Evolutionary conservation across 2,329 filamentous ascomycete genomes (phyloP), one percentile per base, ranked within the genome.

Genomic region (Phoma sp.): DNA sequence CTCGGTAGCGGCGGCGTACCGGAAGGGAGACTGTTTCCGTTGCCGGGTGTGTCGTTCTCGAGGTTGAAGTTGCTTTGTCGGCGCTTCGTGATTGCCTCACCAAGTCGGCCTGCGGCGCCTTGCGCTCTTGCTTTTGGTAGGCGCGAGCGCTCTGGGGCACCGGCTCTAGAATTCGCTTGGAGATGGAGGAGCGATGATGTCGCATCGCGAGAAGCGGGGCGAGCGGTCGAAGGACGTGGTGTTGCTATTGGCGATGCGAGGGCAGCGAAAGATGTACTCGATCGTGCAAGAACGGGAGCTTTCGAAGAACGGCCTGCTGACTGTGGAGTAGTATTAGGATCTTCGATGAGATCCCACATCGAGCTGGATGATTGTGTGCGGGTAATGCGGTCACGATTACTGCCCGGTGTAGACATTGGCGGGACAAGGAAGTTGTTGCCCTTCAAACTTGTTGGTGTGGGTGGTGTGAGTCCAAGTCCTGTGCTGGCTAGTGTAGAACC

Each of bases 271-370:
- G 70, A 65, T 0, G 69, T 72, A 0, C 67, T 67, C 6, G 65
- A 61, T 15, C 69, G 65, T 7, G 61, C 57, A 11, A 72, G 60
- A 11, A 62, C 49, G 6, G 60, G 57, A 1, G 62, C 50, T 55
- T 70, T 71, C 0, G 57, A 51, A 1, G 34, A 30, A 3, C 64
- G 53, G 0, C 59, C 52, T 11, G 58, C 61, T 2, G 64, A 66
- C n/a, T 61, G 48, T 7, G 65, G 64, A 14, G 60, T 59, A 11
- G 59, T 56, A 14, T 53, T 55, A 6, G 68, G 67, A 29, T 71
- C 71, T 58, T 72, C 70, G 11, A 61, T 59, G 5, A 73, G 61
- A 49, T 74, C 69, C 69, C 69, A 74, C 54, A 74, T 74, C 1
- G 61, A 64, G 7, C 59, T 62, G 6, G 69, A 67, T 6, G 64